Percentiles rank a stretch among this genome's conserved stretches.
Evolutionary conservation across 2,329 filamentous ascomycete genomes (phyloP).

Genomic region (Penicillium polonicum): DNA sequence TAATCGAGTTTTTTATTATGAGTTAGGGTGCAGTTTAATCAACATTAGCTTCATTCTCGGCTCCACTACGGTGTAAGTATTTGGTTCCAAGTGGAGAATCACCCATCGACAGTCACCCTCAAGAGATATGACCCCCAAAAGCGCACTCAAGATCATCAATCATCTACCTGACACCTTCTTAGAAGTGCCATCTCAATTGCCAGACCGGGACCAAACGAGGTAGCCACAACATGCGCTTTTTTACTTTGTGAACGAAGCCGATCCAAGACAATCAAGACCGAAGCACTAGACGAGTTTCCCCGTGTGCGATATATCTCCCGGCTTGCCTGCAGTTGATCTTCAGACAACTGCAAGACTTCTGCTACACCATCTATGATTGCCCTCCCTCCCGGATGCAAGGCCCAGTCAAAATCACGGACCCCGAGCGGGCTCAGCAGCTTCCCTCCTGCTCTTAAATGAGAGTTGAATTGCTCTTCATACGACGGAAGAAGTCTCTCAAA

Average conservation of each 20-base stretch:
- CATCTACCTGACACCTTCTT: background rate
- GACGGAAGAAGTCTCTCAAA: background rate
- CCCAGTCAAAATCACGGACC: background rate
- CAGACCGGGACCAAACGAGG: slow-evolving; percentile 3
- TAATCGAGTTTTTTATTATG: too few species aligned
- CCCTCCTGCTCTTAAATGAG: too few species aligned
- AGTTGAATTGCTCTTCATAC: background rate
- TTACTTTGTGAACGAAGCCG: background rate
- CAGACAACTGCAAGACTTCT: background rate
- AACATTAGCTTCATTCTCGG: too few species aligned
- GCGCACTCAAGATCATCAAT: background rate
- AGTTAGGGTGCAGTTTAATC: too few species aligned
- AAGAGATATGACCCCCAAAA: too few species aligned
- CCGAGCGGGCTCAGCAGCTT: background rate
- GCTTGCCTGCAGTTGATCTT: background rate
- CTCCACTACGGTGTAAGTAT: too few species aligned
- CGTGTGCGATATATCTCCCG: slow-evolving; percentile 2
- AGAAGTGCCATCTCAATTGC: slow-evolving; percentile 1
- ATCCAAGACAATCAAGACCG: slow-evolving; percentile 4
- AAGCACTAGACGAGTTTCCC: slow-evolving; percentile 4
- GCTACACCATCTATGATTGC: background rate
- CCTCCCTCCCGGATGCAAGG: background rate
- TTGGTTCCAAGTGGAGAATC: too few species aligned
- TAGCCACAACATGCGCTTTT: background rate
- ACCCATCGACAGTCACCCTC: too few species aligned